Base-by-base conservation (phyloP, 345 rosid species). In the Citrus australasica region DNA sequence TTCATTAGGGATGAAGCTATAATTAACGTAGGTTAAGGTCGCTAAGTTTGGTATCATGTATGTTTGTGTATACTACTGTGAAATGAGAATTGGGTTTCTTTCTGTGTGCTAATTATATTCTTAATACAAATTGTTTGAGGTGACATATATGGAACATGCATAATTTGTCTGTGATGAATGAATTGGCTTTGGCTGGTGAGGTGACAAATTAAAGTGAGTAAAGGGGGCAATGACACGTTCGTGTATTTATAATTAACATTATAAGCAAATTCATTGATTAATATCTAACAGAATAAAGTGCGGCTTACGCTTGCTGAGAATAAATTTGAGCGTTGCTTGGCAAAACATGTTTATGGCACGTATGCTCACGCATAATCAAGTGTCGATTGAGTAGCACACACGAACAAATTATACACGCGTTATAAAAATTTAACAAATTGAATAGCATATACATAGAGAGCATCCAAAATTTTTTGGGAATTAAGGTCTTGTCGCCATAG, bases 261-360 rank as follows among this genome's bases (percentile, higher is more conserved):
- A 13, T 13, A 46, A 46, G 51, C 51, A 11, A 13, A 13, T 13
- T 46, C 58, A 5, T 17, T 51, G 17, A 16, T 53, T 38, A 13
- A 59, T 38, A 74, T 38, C 58, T 74, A 5, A 67, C 17, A 40
- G 58, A 74, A 74, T 60, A 61, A 51, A 51, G 61, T 53, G 74
- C 21, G 2, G 74, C 21, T 19, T 40, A 42, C 46, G 13, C 72
- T 42, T 40, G 33, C 72, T 24, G 4, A 0, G 74, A 48, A 48
- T 70, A 28, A 28, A 48, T 27, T 27, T 70, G 38, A 48, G 25
- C 22, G 63, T 71, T 71, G 79, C 60, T 74, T 73, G 30, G 71
- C 77, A 59, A 74, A 76, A 55, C 42, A 64, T 53, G 65, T 61
- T 24, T 40, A 55, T 74, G 73, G 38, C 72, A 78, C 40, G 63